phyloP scores from a whole-genome alignment of 2,329 filamentous ascomycete species.

The Botryotinia globosa region DNA sequence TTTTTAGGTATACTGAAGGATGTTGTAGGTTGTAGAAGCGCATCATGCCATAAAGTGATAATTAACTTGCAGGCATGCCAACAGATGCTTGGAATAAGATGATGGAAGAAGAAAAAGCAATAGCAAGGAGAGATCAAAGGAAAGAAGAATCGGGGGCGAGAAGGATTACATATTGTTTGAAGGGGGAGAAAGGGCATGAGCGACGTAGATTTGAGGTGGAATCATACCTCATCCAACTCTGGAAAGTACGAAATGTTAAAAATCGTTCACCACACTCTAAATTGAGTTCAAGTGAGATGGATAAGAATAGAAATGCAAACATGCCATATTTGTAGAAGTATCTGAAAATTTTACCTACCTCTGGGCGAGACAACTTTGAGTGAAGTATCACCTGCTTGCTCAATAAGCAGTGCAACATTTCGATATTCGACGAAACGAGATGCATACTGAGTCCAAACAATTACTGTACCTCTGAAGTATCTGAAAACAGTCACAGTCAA shows the following conservation, averaged over 20 bases:
- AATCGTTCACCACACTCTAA: neutral
- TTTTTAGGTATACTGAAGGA: slow-evolving; percentile 15
- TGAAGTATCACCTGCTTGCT: neutral
- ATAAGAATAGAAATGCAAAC: neutral
- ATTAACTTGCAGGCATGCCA: neutral
- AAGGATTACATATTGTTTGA: neutral
- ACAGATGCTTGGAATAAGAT: neutral
- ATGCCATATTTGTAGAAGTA: neutral
- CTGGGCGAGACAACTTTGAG: neutral
- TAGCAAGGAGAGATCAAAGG: neutral
- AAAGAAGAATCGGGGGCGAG: neutral
- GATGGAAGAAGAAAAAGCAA: neutral
- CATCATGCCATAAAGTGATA: neutral
- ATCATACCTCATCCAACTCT: neutral
- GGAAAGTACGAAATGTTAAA: neutral
- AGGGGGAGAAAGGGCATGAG: neutral
- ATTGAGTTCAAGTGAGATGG: neutral
- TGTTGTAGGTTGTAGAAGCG: slow-evolving; percentile 11
- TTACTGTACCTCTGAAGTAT: neutral
- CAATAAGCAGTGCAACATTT: neutral
- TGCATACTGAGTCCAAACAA: neutral
- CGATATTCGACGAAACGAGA: neutral
- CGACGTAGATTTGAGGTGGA: neutral
- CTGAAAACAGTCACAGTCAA: neutral
- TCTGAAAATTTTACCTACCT: neutral